Conservation (phyloP, 805 yeast species). For the Cyberlindnera suaveolens region DNA sequence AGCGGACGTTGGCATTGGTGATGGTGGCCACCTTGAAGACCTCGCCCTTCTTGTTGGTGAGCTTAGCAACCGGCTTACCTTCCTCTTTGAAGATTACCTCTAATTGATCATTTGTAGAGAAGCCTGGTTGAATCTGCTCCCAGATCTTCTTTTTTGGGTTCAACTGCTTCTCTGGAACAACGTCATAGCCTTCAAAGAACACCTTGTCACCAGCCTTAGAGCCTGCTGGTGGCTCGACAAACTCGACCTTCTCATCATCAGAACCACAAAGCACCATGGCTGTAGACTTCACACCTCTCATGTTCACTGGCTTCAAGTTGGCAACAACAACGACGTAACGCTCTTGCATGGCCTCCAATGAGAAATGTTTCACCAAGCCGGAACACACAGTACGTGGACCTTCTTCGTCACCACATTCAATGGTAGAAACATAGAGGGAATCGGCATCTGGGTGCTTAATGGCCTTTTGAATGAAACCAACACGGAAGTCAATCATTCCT, state of each 20-base stretch:
- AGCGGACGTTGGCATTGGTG: conserved; percentile 76
- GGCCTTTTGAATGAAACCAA: conserved; percentile 96
- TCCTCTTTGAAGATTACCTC: conserved; percentile 77
- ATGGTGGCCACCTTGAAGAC: conserved; percentile 67
- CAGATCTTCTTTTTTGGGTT: conserved; percentile 98
- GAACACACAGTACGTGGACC: conserved; percentile 98
- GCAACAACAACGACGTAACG: conserved; percentile 88
- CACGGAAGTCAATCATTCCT: conserved; percentile 83
- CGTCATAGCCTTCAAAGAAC: conserved; percentile 87
- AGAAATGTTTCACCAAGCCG: conserved; percentile 84
- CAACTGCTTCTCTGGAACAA: conserved; percentile 83
- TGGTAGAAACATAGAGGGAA: conserved; percentile 91
- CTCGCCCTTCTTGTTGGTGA: conserved; percentile 78
- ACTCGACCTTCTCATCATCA: conserved; percentile 72
- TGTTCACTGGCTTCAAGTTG: conserved; percentile 93
- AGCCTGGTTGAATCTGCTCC: conserved; percentile 91
- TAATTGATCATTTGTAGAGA: conserved; percentile 69
- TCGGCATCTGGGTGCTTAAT: conserved; percentile 98
- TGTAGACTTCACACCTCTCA: conserved; percentile 93
- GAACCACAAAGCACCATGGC: conserved; percentile 98
- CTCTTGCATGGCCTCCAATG: conserved; percentile 93
- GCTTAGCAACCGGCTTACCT: conserved; percentile 60
- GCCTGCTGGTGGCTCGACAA: conserved; percentile 90
- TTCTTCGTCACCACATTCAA: conserved; percentile 92
- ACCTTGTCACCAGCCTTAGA: conserved; percentile 94